Conservation (phyloP, 2,329 filamentous ascomycete species). For the Setomelanomma holmii region DNA sequence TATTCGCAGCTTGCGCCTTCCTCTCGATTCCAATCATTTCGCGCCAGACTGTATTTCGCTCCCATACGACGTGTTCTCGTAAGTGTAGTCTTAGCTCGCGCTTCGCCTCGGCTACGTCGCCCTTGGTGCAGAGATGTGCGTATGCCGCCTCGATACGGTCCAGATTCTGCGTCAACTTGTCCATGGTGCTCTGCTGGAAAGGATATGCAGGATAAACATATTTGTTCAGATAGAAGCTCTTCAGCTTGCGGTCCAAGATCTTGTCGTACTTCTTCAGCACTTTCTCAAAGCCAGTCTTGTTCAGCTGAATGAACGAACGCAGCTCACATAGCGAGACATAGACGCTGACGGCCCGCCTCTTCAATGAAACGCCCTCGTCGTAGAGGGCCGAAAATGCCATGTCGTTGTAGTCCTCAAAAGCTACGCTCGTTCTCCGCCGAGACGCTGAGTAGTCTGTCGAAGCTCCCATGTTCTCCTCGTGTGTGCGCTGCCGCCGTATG, state of each 20-base stretch:
- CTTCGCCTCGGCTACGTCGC: slow-evolving; percentile 77
- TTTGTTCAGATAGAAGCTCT: slow-evolving; percentile 75
- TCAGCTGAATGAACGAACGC: slow-evolving; percentile 94
- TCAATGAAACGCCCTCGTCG: slow-evolving; percentile 80
- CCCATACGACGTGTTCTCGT: slow-evolving; percentile 97
- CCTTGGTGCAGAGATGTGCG: slow-evolving; percentile 79
- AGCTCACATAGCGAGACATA: slow-evolving; percentile 95
- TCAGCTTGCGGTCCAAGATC: slow-evolving; percentile 83
- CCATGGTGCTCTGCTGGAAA: slow-evolving; percentile 77
- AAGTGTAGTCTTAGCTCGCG: slow-evolving; percentile 89
- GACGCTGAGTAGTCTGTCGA: slow-evolving; percentile 67
- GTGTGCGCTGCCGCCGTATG: slow-evolving; percentile 26
- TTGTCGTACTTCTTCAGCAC: slow-evolving; percentile 99
- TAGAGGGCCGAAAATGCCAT: slow-evolving; percentile 74
- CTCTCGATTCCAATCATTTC: slow-evolving; percentile 98
- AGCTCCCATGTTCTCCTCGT: slow-evolving; percentile 63
- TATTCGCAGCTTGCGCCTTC: slow-evolving; percentile 89
- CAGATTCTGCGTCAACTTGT: slow-evolving; percentile 74
- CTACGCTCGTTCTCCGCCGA: slow-evolving; percentile 68
- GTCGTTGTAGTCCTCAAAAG: slow-evolving; percentile 80
- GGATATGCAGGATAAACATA: slow-evolving; percentile 81
- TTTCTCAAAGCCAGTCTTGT: slow-evolving; percentile 95
- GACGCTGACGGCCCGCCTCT: slow-evolving; percentile 85
- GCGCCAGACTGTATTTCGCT: slow-evolving; percentile 97
- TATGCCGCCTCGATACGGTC: slow-evolving; percentile 79